A percentile compares a stretch with the other conserved stretches of the same genome.
Evolutionary conservation across 2,329 filamentous ascomycete species (phyloP).

Genomic region (Akanthomyces dipterigenus): DNA sequence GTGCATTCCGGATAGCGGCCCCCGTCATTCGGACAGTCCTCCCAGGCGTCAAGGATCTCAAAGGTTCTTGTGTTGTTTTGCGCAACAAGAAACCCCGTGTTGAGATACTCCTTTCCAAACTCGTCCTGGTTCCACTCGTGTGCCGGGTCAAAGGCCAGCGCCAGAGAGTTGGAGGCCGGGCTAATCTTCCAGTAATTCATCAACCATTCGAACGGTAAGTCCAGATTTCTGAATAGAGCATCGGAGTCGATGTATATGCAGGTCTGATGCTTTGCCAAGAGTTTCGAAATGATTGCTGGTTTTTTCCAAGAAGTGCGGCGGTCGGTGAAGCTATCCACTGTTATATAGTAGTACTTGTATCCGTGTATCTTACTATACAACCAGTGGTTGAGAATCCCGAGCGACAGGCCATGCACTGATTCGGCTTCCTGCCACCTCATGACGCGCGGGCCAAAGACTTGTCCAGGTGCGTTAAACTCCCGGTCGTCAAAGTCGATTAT

Average conservation of each 20-base stretch:
- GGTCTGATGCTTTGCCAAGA: constrained; percentile 36
- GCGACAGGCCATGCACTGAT: constrained; percentile 30
- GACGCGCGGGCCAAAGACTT: constrained; percentile 27
- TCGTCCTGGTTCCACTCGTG: constrained; percentile 32
- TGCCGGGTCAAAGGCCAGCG: constrained; percentile 34
- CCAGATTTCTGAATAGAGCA: constrained; percentile 36
- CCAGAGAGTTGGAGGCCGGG: constrained; percentile 33
- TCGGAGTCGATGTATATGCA: constrained; percentile 40
- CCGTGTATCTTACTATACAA: constrained; percentile 40
- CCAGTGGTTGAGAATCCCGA: constrained; percentile 38
- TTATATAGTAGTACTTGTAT: constrained; percentile 41
- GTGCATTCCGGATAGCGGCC: constrained; percentile 31
- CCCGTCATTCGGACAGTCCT: constrained; percentile 32
- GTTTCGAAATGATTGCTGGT: constrained; percentile 33
- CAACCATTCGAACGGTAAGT: constrained; percentile 40
- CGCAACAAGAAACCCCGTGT: constrained; percentile 47
- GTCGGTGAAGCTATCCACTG: constrained; percentile 30
- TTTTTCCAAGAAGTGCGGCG: constrained; percentile 42
- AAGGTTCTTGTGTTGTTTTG: constrained; percentile 43
- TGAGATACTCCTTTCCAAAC: constrained; percentile 36
- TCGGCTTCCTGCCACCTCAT: constrained; percentile 31
- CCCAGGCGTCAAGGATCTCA: constrained; percentile 43
- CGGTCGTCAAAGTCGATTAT: constrained; percentile 41
- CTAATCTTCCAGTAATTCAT: constrained; percentile 40
- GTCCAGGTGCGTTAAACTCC: constrained; percentile 27